Conservation (phyloP, 148 eudicot species). For the Dysphania ambrosioides region DNA sequence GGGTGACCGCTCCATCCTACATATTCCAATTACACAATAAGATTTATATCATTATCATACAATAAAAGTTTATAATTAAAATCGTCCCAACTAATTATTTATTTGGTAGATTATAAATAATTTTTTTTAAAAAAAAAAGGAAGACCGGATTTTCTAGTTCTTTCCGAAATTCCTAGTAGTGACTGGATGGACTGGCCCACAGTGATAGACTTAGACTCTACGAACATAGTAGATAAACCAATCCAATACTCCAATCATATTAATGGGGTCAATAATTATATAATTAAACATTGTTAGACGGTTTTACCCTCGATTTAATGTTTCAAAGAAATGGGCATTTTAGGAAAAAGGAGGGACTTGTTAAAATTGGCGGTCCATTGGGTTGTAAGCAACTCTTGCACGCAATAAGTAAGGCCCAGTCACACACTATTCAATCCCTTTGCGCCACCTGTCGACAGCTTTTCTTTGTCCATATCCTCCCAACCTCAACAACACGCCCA, state of each 20-base stretch:
- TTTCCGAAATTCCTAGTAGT: no score
- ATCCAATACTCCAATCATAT: no score
- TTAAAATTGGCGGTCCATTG: not conserved
- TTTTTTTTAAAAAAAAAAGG: no score
- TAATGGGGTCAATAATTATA: no score
- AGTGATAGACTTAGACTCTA: no score
- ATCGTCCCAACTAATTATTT: no score
- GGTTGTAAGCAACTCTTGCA: constrained; percentile 3
- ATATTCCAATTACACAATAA: not conserved
- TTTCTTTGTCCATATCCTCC: not conserved
- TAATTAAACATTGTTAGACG: not conserved
- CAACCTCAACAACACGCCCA: constrained; percentile 18
- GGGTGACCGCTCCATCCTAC: constrained; percentile 76
- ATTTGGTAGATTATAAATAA: no score
- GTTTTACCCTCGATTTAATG: not conserved
- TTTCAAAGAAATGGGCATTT: not conserved
- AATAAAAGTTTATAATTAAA: no score
- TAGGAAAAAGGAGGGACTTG: not conserved
- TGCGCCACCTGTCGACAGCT: constrained; percentile 27
- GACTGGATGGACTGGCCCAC: no score
- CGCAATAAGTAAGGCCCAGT: constrained; percentile 18
- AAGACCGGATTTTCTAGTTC: no score
- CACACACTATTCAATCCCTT: constrained; percentile 7
- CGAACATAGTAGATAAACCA: no score
- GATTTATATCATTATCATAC: no score